A percentile compares a stretch with the other conserved stretches of the same genome.
These are phyloP conservation scores for Apophysomyces trapeziformis DNA, from an alignment of 371 early-diverging fungal genomes.

Conservation along the genomic window DNA sequence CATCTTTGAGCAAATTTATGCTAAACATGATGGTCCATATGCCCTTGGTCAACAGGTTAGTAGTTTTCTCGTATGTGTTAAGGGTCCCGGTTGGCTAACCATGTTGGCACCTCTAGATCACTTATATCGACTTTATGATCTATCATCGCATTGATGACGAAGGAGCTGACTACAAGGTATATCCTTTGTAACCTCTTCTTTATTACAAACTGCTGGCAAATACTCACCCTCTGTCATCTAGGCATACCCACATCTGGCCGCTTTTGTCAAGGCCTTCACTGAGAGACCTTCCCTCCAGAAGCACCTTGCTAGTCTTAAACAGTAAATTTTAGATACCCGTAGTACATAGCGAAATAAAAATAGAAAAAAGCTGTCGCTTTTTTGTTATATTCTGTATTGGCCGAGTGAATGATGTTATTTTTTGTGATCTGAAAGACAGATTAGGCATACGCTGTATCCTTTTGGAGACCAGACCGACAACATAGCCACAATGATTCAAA, in stretches of 20 bases:
- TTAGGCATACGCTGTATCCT: neutral
- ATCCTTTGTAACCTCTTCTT: neutral
- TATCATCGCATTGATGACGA: slow-evolving; percentile 27
- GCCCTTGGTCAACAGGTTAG: slow-evolving; percentile 27
- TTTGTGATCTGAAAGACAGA: neutral
- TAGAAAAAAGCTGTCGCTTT: too few relatives aligned
- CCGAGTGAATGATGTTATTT: too few relatives aligned
- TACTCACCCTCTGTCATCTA: neutral
- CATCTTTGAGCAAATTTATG: slow-evolving; percentile 16
- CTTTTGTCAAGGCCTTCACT: slow-evolving; percentile 28
- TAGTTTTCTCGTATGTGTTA: too few relatives aligned
- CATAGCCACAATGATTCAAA: neutral
- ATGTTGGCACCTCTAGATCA: slow-evolving; percentile 8
- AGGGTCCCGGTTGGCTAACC: neutral
- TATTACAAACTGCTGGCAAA: neutral
- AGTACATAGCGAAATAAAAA: too few relatives aligned
- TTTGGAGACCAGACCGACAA: neutral
- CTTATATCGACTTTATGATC: slow-evolving; percentile 36
- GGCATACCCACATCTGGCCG: slow-evolving; percentile 27
- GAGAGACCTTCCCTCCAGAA: slow-evolving; percentile 26
- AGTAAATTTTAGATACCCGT: neutral
- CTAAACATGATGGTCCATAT: slow-evolving; percentile 27
- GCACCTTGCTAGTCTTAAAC: slow-evolving; percentile 9
- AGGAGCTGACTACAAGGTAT: slow-evolving; percentile 1
- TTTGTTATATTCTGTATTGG: too few relatives aligned